phyloP scores from a whole-genome alignment of 305 asterid genomes.

The Fraxinus albicans region DNA sequence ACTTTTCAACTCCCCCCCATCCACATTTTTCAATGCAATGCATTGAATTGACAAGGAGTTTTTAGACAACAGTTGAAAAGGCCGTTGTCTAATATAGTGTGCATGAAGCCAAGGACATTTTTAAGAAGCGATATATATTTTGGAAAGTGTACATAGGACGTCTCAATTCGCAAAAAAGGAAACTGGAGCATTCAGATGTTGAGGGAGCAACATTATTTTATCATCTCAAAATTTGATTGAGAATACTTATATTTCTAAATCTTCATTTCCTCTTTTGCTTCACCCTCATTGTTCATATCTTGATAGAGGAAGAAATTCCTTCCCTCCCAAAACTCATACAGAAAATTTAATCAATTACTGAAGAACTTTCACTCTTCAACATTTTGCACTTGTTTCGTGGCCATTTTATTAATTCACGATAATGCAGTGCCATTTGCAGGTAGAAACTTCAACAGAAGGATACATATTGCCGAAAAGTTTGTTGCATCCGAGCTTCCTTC shows the following conservation, averaged over 20 bases:
- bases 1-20: background rate
- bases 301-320: background rate
- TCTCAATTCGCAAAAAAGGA: background rate
- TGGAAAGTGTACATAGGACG: background rate
- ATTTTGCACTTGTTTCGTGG: background rate
- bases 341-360: background rate
- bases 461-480: slow-evolving; percentile 85
- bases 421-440: background rate
- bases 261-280: background rate
- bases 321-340: background rate
- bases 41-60: background rate
- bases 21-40: background rate
- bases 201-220: background rate
- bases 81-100: background rate
- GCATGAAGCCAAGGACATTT: background rate
- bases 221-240: background rate
- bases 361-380: background rate
- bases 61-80: background rate
- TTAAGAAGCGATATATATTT: background rate
- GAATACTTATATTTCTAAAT: background rate
- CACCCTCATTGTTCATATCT: slow-evolving; percentile 2
- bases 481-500: slow-evolving; percentile 79
- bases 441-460: slow-evolving; percentile 41
- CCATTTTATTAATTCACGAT: background rate
- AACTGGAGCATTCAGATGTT: background rate